Base-by-base conservation (phyloP, 2,329 filamentous ascomycete species). In the Lachnellula cervina region DNA sequence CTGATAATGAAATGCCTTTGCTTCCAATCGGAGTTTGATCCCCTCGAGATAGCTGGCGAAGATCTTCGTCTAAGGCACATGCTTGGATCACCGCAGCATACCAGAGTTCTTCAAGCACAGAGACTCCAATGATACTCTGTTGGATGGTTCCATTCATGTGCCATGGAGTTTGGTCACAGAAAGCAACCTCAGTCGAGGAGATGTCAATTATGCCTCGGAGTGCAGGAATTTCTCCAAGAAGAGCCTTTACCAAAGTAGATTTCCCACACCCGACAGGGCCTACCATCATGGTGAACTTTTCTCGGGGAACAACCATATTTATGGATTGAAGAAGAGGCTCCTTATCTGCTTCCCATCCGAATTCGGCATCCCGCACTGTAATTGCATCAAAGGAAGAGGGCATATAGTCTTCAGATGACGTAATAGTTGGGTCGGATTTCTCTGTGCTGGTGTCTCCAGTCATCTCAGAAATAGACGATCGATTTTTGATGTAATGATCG, bases 161-260 rank as follows among this genome's bases (percentile, higher is more conserved):
- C 74, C 75, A 79, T 0, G 76, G 70, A 0, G 64, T 66, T 54
- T 79, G 76, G 44, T 72, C 70, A 54, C 75, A 77, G 56, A 74
- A 77, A 0, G 71, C 74, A 5, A 74, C 54, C 7, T 56, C 42
- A 4, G 25, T 32, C 2, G 55, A 56, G 2, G 28, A 44, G 21
- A 55, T 32, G 5, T 49, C 25, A 7, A 64, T 25, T 5, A 25
- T 47, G 8, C 60, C 60, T 43, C 48, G 17, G 11, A 25, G 48
- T 3, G 51, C 45, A 5, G 46, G 37, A 9, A 58, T 59, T 40
- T 63, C 63, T 8, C 66, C 64, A 5, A 69, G 54, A 3, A 70
- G 48, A 16, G 62, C 55, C 42, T 68, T 57, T 19, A 65, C 28
- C 5, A 67, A 45, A 5, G 60, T 62, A 2, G 60, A 61, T 28